Evolutionary conservation across 768 basidiomycete species (phyloP), one percentile per base, ranked within the genome.

Genomic region (Tricholoma saponaceum): DNA sequence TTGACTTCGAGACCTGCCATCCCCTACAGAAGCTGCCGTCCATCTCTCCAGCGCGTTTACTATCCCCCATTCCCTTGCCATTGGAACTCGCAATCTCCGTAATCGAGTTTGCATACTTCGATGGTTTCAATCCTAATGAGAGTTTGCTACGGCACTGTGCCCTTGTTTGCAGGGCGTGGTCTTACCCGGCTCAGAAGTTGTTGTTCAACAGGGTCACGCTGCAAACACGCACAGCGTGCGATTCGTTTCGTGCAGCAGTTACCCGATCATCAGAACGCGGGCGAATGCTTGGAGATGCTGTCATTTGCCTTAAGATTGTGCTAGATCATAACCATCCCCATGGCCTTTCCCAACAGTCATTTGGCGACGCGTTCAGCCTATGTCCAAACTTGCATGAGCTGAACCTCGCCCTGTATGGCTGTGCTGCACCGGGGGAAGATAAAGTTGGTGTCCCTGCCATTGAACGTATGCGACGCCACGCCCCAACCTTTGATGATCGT

Each of bases 271-370:
- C 79, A 1, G 65, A 67, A 9, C 82, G 79, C 43, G 83, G 83
- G 22, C 70, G 75, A 50, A 67, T 77, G 51, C 78, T 87, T 46
- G 78, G 76, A 23, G 78, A 81, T 64, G 71, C 83, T 2, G 84
- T 89, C 50, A 68, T 74, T 30, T 75, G 76, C 13, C 72, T 90
- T 67, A 76, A 75, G 23, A 80, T 82, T 32, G 75, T 83, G 35
- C 64, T 91, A 54, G 89, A 90, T 73, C 76, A 81, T 65, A 88
- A 86, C 64, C 86, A 90, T 59, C 88, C 85, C 13, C 75, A 71
- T 47, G 74, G 79, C 30, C 76, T 90, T 46, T 73, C 77, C 51
- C 80, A 82, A 56, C 72, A 70, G 25, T 80, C 83, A 18, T 85
- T 90, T 66, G 84, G 83, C 23, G 71, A 72, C 37, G 85, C 83